Conservation (phyloP, 495 filamentous ascomycete species). For the Trypethelium eluteriae region DNA sequence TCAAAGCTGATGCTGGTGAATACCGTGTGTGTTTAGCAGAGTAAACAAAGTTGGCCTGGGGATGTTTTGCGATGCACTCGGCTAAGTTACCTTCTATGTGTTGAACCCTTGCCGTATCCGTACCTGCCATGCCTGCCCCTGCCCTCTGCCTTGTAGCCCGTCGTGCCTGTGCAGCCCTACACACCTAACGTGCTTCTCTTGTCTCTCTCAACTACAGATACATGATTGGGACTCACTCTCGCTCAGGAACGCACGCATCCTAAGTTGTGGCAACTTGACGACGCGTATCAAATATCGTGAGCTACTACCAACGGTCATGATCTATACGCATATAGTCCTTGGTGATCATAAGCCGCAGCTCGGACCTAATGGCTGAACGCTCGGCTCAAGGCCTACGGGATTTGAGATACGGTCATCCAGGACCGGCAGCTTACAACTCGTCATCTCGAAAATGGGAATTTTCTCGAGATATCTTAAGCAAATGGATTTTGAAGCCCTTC, state of each 20-base stretch:
- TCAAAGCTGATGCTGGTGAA: too few species aligned
- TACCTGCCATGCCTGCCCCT: too few species aligned
- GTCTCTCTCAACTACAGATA: neutral
- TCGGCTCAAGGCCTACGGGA: conserved; percentile 32
- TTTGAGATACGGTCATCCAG: conserved; percentile 62
- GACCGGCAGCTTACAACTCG: conserved; percentile 48
- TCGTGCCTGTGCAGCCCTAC: neutral
- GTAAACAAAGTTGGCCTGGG: neutral
- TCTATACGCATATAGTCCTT: conserved; percentile 26
- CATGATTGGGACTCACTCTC: too few species aligned
- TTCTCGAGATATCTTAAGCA: conserved; percentile 26
- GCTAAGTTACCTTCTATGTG: neutral
- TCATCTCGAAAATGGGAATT: conserved; percentile 53
- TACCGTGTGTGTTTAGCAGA: neutral
- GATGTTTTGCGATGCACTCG: neutral
- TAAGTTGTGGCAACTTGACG: neutral
- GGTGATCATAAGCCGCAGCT: conserved; percentile 31
- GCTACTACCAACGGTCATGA: conserved; percentile 26
- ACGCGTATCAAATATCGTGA: neutral
- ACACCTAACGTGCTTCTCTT: neutral
- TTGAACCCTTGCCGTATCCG: too few species aligned
- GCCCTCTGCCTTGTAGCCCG: too few species aligned
- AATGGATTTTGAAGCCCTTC: conserved; percentile 20
- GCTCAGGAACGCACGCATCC: too few species aligned
- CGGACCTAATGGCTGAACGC: conserved; percentile 56